A percentile compares a stretch with the other conserved stretches of the same genome.
Conservation (phyloP, 2,329 filamentous ascomycete species). For the Diatrype stigma region DNA sequence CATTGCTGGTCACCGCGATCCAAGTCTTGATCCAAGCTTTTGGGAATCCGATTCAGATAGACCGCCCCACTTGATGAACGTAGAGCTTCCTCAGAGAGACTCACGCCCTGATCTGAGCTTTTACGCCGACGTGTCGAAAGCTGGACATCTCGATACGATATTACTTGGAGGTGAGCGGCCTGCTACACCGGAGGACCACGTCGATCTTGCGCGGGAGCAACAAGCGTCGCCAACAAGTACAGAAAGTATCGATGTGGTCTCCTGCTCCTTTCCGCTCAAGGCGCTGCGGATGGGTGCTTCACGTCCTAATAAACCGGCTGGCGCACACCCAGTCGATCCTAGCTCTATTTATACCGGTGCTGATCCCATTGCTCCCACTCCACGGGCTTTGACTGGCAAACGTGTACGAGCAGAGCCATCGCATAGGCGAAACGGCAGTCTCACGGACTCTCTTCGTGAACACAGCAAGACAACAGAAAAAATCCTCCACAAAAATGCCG, state of each 20-base stretch:
- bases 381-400: conserved; percentile 55
- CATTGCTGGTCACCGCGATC: conserved; percentile 57
- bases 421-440: conserved; percentile 83
- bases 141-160: conserved; percentile 45
- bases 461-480: conserved; percentile 47
- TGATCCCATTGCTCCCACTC: conserved; percentile 54
- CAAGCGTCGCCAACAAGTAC: conserved; percentile 53
- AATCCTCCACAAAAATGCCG: conserved; percentile 48
- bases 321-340: conserved; percentile 53
- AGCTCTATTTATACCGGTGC: conserved; percentile 42
- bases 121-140: conserved; percentile 41
- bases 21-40: conserved; percentile 49
- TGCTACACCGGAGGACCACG: conserved; percentile 40
- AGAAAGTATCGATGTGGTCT: conserved; percentile 57
- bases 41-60: conserved; percentile 45
- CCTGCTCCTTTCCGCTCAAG: conserved; percentile 60
- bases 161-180: conserved; percentile 39
- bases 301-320: conserved; percentile 38
- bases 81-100: conserved; percentile 28
- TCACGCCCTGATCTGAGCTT: conserved; percentile 34
- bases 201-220: conserved; percentile 27
- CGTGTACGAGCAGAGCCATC: conserved; percentile 52
- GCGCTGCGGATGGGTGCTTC: conserved; percentile 35
- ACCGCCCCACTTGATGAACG: conserved; percentile 40
- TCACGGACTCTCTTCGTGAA: conserved; percentile 79